These are phyloP conservation scores for Phaeosphaeriaceae sp. DNA, from an alignment of 2,329 filamentous ascomycete genomes.

Conservation along the genomic window DNA sequence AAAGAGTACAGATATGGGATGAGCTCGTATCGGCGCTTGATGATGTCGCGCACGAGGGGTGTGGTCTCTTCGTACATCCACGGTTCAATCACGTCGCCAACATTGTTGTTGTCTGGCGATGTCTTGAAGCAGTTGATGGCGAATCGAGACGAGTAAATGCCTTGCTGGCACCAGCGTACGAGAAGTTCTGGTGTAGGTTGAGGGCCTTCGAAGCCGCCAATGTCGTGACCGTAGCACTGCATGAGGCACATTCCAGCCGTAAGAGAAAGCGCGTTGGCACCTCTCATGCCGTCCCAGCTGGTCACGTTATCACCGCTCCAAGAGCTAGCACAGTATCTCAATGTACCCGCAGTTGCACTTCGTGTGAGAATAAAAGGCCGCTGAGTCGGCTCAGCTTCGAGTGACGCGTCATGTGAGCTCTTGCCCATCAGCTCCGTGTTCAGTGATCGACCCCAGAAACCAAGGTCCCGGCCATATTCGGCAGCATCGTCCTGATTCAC, in stretches of 20 bases:
- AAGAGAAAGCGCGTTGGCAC: slow-evolving; percentile 72
- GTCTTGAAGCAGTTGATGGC: slow-evolving; percentile 84
- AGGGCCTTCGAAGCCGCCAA: slow-evolving; percentile 77
- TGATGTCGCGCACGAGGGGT: slow-evolving; percentile 67
- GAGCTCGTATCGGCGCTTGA: slow-evolving; percentile 74
- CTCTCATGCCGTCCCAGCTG: slow-evolving; percentile 76
- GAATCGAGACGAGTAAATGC: slow-evolving; percentile 73
- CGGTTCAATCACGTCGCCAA: slow-evolving; percentile 77
- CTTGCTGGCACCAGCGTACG: slow-evolving; percentile 76
- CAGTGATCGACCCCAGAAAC: slow-evolving; percentile 72
- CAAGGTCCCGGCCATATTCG: slow-evolving; percentile 59
- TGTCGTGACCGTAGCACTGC: slow-evolving; percentile 75
- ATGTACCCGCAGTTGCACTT: slow-evolving; percentile 73
- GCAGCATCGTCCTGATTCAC: slow-evolving; percentile 41
- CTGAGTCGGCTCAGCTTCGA: slow-evolving; percentile 63
- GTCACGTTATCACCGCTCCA: slow-evolving; percentile 81
- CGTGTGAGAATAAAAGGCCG: slow-evolving; percentile 74
- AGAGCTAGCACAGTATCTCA: slow-evolving; percentile 73
- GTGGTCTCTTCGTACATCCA: slow-evolving; percentile 78
- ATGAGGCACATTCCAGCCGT: slow-evolving; percentile 73
- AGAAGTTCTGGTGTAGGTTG: slow-evolving; percentile 75
- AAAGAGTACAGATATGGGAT: slow-evolving; percentile 75
- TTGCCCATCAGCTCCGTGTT: slow-evolving; percentile 76
- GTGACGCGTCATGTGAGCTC: slow-evolving; percentile 71
- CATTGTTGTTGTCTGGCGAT: slow-evolving; percentile 66